phyloP scores from a whole-genome alignment of 139 green algal genomes.

The Diplosphaera chodatii region DNA sequence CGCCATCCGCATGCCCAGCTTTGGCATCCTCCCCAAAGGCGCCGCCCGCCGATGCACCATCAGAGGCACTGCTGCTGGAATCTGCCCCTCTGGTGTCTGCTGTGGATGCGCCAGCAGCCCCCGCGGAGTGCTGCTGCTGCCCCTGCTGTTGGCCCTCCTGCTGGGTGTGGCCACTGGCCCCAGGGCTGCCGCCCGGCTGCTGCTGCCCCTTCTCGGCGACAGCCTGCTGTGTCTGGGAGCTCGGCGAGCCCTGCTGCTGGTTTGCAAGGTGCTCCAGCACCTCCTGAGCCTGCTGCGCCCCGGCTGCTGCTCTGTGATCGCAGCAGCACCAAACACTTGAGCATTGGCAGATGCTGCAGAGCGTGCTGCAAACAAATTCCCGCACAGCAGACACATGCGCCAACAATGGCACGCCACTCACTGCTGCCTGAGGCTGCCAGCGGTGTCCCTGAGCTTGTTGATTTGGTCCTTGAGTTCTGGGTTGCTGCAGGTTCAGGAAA shows the following conservation, averaged over 20 bases:
- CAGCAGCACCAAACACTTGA: no score
- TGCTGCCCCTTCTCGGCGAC: background rate
- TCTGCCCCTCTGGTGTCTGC: no score
- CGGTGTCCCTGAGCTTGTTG: slow-evolving; percentile 8
- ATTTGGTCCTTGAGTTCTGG: slow-evolving; percentile 18
- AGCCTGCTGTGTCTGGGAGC: no score
- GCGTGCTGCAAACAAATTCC: no score
- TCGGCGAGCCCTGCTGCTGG: background rate
- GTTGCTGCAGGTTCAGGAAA: slow-evolving; percentile 15
- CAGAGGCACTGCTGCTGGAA: no score
- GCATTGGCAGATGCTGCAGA: no score
- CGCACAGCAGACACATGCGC: no score
- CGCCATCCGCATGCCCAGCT: no score
- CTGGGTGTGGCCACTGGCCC: background rate
- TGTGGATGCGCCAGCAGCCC: background rate
- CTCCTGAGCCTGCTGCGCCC: background rate
- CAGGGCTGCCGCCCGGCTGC: background rate
- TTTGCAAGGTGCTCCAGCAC: background rate
- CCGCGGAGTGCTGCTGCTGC: background rate
- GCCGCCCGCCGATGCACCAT: no score
- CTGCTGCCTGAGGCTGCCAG: background rate
- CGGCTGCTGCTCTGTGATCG: background rate
- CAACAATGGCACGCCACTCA: background rate
- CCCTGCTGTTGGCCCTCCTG: slow-evolving; percentile 5
- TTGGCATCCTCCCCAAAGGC: no score